These are phyloP conservation scores for Yamadazyma trypodendri DNA, from an alignment of 1,139 yeast species.

Conservation along the genomic window DNA sequence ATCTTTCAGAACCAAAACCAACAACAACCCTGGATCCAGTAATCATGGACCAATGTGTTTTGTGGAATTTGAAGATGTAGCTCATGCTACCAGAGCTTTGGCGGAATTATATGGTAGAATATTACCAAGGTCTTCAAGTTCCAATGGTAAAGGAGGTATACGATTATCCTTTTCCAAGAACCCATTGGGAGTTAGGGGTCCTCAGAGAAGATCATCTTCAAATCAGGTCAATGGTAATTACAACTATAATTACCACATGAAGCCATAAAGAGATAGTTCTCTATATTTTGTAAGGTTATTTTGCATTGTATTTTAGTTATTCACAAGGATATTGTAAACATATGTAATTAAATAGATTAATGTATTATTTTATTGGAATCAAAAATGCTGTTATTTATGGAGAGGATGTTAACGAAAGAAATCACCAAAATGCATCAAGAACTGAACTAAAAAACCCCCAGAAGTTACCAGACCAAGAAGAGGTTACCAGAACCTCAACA, in stretches of 20 bases:
- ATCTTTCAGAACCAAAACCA: constrained; percentile 77
- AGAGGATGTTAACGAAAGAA: no score
- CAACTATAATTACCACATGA: constrained; percentile 15
- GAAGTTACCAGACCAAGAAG: no score
- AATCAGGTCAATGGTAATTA: constrained; percentile 26
- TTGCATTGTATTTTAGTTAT: constrained; percentile 12
- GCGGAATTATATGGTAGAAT: constrained; percentile 91
- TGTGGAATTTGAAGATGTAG: constrained; percentile 96
- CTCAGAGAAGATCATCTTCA: constrained; percentile 44
- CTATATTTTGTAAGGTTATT: neutral
- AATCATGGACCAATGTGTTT: constrained; percentile 98
- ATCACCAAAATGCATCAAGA: no score
- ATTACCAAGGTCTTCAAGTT: constrained; percentile 65
- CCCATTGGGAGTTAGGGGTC: constrained; percentile 93
- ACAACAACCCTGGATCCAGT: constrained; percentile 36
- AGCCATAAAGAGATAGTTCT: constrained; percentile 5
- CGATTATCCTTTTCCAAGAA: constrained; percentile 91
- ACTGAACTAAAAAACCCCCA: no score
- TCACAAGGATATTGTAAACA: constrained; percentile 12
- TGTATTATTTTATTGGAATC: constrained; percentile 7
- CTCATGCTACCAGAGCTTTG: constrained; percentile 87
- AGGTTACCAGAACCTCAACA: no score
- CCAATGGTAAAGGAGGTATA: constrained; percentile 88
- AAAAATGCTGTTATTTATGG: constrained; percentile 1
- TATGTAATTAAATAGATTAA: constrained; percentile 14